Evolutionary conservation across 2,329 filamentous ascomycete genomes (phyloP), one percentile per base, ranked within the genome.

Genomic region (Stemphylium beticola): DNA sequence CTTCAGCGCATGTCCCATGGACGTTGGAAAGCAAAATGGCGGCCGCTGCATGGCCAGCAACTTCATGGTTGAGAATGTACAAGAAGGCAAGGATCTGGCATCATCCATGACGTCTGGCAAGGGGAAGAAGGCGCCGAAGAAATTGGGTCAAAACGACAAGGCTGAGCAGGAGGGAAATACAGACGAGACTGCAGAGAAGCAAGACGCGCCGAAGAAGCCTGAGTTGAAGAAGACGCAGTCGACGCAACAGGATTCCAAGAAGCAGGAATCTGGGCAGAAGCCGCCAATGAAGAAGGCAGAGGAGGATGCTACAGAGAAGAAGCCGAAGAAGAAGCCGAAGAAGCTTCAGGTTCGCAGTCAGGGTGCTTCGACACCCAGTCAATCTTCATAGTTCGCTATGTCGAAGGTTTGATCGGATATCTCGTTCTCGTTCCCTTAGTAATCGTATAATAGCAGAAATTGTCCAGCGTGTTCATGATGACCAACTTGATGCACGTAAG

Each of bases 1-100:
- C 0, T 66, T 76, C 53, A 75, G 73, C 43, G 72, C 74, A 9
- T 76, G 74, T 48, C 74, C 74, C 7, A 75, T 74, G 68, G 73
- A 75, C 7, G 61, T 74, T 1, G 73, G 73, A 1, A 56, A 57
- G 15, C 71, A 73, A 55, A 76, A 75, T 34, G 73, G 73, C 2
- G 73, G 72, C 20, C 65, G 64, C 20, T 74, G 72, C 47, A 76
- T 75, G 73, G 74, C 73, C 4, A 72, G 71, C 20, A 75, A 76
- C 48, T 76, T 74, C 55, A 68, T 75, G 64, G 74, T 76, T 5
- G 74, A 76, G 50, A 67, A 72, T 9, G 58, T 61, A 0, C 42
- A 60, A 32, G 60, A 61, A 37, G 66, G 64, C 11, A 66, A 73
- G 11, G 66, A 72, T 37, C 22, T 65, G 0, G 61, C 61, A 11